These are phyloP conservation scores for Wickerhamiella cacticola DNA, from an alignment of 805 yeast species.

Conservation along the genomic window DNA sequence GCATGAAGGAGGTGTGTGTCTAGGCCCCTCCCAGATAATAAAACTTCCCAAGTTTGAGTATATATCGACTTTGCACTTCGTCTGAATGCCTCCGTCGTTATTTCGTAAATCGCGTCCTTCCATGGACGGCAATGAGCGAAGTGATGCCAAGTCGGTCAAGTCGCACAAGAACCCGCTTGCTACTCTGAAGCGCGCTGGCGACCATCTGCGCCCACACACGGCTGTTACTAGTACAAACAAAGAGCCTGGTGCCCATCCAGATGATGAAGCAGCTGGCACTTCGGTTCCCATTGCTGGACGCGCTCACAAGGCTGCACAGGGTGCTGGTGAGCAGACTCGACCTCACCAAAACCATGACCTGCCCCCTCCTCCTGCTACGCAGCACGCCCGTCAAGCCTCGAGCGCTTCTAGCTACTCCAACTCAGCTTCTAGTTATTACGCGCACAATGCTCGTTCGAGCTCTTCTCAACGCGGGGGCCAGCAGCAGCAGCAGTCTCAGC, in stretches of 20 bases:
- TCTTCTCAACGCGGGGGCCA: not conserved
- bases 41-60: too few species aligned
- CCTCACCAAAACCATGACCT: not conserved
- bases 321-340: constrained; percentile 15
- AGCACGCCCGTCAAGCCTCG: not conserved
- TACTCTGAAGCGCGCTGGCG: constrained; percentile 18
- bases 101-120: constrained; percentile 8
- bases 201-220: constrained; percentile 23
- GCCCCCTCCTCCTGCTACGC: not conserved
- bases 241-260: constrained; percentile 22
- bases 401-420: not conserved
- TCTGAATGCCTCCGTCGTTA: constrained; percentile 9
- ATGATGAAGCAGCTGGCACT: constrained; percentile 25
- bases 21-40: too few species aligned
- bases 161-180: constrained; percentile 16
- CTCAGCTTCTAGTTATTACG: not conserved
- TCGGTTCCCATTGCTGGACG: constrained; percentile 25
- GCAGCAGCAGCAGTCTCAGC: not conserved
- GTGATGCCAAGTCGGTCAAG: constrained; percentile 6
- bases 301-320: constrained; percentile 22
- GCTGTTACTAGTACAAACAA: constrained; percentile 24
- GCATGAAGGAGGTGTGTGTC: too few species aligned
- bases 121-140: not conserved
- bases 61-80: too few species aligned
- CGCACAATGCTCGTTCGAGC: not conserved